Base-by-base conservation (phyloP, 495 filamentous ascomycete species). In the Peziza echinospora region DNA sequence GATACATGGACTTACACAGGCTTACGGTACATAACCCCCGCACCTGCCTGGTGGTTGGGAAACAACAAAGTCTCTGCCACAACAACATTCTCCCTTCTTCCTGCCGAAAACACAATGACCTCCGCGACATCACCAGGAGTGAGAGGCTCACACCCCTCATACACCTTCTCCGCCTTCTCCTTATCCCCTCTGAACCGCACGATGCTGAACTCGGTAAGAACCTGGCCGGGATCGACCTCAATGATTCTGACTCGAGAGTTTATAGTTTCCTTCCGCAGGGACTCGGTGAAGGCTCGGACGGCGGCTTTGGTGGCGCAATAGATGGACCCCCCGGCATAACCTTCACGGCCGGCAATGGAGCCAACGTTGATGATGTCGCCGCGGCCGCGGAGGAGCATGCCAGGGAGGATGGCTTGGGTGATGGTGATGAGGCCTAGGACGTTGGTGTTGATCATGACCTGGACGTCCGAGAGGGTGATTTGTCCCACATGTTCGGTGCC, bases 321-420 rank as follows among this genome's bases (percentile, higher is more conserved):
- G 53, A 97, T 93, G 54, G 78, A 77, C 21, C 89, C 89, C 40
- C 91, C 85, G 4, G 76, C 66, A 63, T 97, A 97, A 9, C 80
- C 71, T 54, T 93, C 87, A 30, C 89, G 74, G 21, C 89, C 89
- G 21, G 89, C 89, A 59, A 97, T 89, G 55, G 80, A 86, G 46
- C 89, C 89, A 58, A 97, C 82, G 63, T 94, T 96, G 63, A 97
- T 91, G 58, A 97, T 86, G 57, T 97, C 89, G 49, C 89, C 89
- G 24, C 68, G 65, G 44, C 83, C 82, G 30, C 84, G 76, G 58
- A 76, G 71, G 67, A 84, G 78, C 71, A 84, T 92, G 61, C 85
- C 77, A 17, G 78, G 73, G 17, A 97, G 71, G 42, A 93, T 65
- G 24, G 82, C 83, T 67, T 97, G 89, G 5, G 89, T 96, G 82